Evolutionary conservation across 1,284 basidiomycete genomes (phyloP).

Genomic region (Ganoderma multipileum): DNA sequence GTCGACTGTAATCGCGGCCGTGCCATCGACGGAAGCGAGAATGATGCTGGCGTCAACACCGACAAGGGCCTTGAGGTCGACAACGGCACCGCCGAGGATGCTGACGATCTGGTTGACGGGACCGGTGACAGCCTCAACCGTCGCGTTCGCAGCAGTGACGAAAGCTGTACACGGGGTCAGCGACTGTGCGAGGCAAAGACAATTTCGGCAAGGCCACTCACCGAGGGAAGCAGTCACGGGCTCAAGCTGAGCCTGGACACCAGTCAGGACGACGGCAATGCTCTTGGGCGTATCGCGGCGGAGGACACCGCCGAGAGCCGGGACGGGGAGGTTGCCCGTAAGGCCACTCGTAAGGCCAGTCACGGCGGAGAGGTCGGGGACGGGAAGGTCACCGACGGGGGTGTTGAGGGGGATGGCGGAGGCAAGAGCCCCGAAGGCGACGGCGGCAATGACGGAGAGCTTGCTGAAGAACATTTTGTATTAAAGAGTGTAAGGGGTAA

Average conservation of each 20-base stretch:
- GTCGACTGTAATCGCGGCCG: constrained; percentile 36
- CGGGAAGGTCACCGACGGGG: constrained; percentile 21
- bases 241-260: constrained; percentile 33
- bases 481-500: constrained; percentile 20
- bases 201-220: constrained; percentile 31
- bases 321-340: constrained; percentile 9
- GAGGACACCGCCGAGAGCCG: constrained; percentile 19
- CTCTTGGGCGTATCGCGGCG: constrained; percentile 29
- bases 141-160: constrained; percentile 40
- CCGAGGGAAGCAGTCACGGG: constrained; percentile 40
- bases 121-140: constrained; percentile 37
- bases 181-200: constrained; percentile 13
- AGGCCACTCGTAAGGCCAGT: constrained; percentile 12
- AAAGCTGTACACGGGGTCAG: constrained; percentile 34
- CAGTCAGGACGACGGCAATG: constrained; percentile 36
- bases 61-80: constrained; percentile 43
- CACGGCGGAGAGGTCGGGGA: constrained; percentile 10
- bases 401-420: constrained; percentile 29
- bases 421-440: constrained; percentile 44
- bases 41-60: constrained; percentile 40
- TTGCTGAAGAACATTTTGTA: constrained; percentile 51
- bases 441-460: constrained; percentile 45
- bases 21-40: constrained; percentile 42
- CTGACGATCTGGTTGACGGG: constrained; percentile 42
- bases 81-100: constrained; percentile 39